These are phyloP conservation scores for Lactarius akahatsu DNA, from an alignment of 768 basidiomycete genomes.

Conservation along the genomic window DNA sequence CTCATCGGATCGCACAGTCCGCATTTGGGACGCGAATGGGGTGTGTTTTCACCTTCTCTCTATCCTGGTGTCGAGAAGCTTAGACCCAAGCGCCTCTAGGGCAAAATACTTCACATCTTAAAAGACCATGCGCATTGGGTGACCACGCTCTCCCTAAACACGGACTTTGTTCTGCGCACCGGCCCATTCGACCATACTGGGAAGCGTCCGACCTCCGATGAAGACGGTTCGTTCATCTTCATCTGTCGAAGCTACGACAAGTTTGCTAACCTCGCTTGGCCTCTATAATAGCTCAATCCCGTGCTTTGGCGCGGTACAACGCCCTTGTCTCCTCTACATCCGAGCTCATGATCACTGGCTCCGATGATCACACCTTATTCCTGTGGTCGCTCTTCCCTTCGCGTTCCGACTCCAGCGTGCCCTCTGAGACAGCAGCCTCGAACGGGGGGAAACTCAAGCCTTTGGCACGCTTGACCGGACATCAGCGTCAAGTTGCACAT, in stretches of 20 bases:
- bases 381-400: conserved; percentile 84
- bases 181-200: conserved; percentile 91
- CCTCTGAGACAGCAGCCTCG: conserved; percentile 39
- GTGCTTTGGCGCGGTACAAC: conserved; percentile 79
- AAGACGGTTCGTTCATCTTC: conserved; percentile 58
- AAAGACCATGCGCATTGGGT: conserved; percentile 99
- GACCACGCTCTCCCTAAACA: conserved; percentile 92
- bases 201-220: conserved; percentile 75
- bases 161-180: conserved; percentile 91
- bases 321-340: conserved; percentile 58
- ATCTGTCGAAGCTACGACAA: background rate
- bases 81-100: conserved; percentile 45
- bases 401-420: conserved; percentile 35
- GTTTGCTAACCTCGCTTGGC: conserved; percentile 9
- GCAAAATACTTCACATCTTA: conserved; percentile 76
- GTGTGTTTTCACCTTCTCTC: conserved; percentile 38
- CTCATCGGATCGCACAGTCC: conserved; percentile 89
- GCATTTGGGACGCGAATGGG: conserved; percentile 87
- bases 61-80: conserved; percentile 3
- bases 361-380: conserved; percentile 97
- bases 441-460: conserved; percentile 61
- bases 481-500: conserved; percentile 92
- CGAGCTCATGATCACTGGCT: conserved; percentile 90
- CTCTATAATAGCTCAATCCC: conserved; percentile 58
- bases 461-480: conserved; percentile 80